Base-by-base conservation (phyloP, 2,329 filamentous ascomycete genomes). In the Mycocentrospora acerina region DNA sequence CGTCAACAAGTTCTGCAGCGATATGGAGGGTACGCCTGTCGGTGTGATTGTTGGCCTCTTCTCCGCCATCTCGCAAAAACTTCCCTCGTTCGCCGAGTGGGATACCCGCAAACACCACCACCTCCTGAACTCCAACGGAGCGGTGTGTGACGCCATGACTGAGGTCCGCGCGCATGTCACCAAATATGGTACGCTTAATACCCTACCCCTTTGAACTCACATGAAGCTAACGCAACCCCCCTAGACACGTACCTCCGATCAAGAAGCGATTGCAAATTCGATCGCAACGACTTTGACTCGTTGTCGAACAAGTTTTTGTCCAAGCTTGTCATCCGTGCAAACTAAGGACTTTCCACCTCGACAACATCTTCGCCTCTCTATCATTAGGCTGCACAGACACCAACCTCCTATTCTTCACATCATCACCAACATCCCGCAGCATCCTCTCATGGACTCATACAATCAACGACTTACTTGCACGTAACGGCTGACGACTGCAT, bases 281-380 rank as follows among this genome's bases (percentile, higher is more conserved):
- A 95, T 73, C 83, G 88, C 56, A 81, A 85, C 58, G 88, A 97
- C 74, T 97, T 96, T 65, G 91, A 97, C 74, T 93, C 85, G 45
- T 72, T 97, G 64, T 95, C 90, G 36, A 96, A 95, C 77, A 97
- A 96, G 76, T 96, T 97, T 76, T 74, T 96, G 55, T 94, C 90
- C 25, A 94, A 94, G 73, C 81, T 97, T 62, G 90, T 96, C 67
- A 95, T 96, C 69, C 89, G 91, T 58, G 88, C 91, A 61, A 95
- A 94, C 74, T 95, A 78, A 47, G 32, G 29, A 31, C 13, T 30
- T 32, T 35, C 37, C 43, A 32, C 35, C 32, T 34, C 28, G 29
- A 48, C 40, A 29, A 19, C 43, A 50, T 46, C 30, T 19, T 47
- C 42, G 35, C 36, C 47, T 42, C 47, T 42, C 48, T 39, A 34